Evolutionary conservation across 495 filamentous ascomycete genomes (phyloP).

Genomic region (Penicillium verhagenii): DNA sequence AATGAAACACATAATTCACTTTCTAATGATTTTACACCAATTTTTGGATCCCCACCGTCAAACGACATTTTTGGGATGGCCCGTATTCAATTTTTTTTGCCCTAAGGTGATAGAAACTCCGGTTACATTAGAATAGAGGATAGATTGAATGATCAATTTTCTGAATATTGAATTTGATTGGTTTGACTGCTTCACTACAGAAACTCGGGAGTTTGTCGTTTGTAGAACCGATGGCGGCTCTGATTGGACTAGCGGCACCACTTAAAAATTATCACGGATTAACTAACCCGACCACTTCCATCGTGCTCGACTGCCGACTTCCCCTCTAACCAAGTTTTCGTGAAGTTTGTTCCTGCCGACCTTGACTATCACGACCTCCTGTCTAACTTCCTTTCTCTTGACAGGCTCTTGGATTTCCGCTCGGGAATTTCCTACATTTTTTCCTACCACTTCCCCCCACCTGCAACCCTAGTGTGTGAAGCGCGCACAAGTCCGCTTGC

Average conservation of each 20-base stretch:
- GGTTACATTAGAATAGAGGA: too few species aligned
- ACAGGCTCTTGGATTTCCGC: conserved; percentile 14
- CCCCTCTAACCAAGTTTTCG: conserved; percentile 36
- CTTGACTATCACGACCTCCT: conserved; percentile 16
- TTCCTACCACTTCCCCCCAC: conserved; percentile 17
- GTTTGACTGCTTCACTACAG: too few species aligned
- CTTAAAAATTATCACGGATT: conserved; percentile 51
- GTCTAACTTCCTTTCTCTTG: conserved; percentile 9
- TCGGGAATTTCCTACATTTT: conserved; percentile 19
- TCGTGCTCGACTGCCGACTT: conserved; percentile 34
- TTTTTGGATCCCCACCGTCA: too few species aligned
- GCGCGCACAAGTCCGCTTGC: conserved; percentile 47
- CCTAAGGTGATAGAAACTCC: too few species aligned
- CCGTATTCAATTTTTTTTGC: too few species aligned
- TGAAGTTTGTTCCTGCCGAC: conserved; percentile 28
- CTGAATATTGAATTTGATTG: neutral
- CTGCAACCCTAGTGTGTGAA: conserved; percentile 28
- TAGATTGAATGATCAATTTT: too few species aligned
- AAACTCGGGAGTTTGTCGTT: neutral
- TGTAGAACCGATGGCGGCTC: conserved; percentile 11
- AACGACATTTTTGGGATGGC: too few species aligned
- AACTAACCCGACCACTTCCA: conserved; percentile 36
- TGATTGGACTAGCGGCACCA: conserved; percentile 51
- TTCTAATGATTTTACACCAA: too few species aligned
- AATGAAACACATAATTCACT: too few species aligned